Percentiles rank a stretch among this genome's conserved stretches.
phyloP scores from a whole-genome alignment of 805 yeast species.

The Blastobotrys americana region DNA sequence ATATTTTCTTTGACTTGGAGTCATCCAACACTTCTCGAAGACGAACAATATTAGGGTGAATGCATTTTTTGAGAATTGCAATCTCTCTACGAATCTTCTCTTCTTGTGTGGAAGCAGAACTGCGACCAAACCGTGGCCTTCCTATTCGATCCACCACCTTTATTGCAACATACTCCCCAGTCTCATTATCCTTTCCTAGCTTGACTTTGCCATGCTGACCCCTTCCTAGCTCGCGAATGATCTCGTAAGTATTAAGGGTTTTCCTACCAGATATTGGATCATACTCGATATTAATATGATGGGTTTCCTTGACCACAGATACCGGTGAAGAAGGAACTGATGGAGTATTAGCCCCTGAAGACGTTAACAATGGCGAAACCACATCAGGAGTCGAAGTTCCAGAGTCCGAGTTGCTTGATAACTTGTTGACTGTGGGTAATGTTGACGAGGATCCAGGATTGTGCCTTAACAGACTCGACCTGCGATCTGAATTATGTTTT shows the following conservation, averaged over 20 bases:
- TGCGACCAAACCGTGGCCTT: conserved; percentile 46
- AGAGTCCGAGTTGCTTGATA: neutral
- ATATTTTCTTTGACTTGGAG: conserved; percentile 71
- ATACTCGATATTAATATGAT: conserved; percentile 69
- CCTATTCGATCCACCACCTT: conserved; percentile 80
- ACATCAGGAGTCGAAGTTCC: neutral
- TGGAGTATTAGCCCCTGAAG: neutral
- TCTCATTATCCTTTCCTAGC: conserved; percentile 67
- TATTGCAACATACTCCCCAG: conserved; percentile 67
- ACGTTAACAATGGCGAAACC: conserved; percentile 1
- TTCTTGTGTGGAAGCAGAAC: conserved; percentile 47
- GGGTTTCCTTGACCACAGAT: conserved; percentile 70
- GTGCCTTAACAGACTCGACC: no score
- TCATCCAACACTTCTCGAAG: conserved; percentile 86
- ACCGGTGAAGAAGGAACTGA: conserved; percentile 2
- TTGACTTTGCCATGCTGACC: conserved; percentile 99
- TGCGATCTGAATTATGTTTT: no score
- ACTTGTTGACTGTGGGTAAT: no score
- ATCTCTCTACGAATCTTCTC: conserved; percentile 78
- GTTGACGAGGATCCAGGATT: no score
- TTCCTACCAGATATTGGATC: conserved; percentile 81
- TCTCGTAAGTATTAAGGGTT: conserved; percentile 82
- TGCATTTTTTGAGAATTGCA: conserved; percentile 85
- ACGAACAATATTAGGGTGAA: conserved; percentile 85
- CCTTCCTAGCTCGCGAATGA: conserved; percentile 75